phyloP scores from a whole-genome alignment of 2,329 filamentous ascomycete species.

The Colletotrichum tropicale region DNA sequence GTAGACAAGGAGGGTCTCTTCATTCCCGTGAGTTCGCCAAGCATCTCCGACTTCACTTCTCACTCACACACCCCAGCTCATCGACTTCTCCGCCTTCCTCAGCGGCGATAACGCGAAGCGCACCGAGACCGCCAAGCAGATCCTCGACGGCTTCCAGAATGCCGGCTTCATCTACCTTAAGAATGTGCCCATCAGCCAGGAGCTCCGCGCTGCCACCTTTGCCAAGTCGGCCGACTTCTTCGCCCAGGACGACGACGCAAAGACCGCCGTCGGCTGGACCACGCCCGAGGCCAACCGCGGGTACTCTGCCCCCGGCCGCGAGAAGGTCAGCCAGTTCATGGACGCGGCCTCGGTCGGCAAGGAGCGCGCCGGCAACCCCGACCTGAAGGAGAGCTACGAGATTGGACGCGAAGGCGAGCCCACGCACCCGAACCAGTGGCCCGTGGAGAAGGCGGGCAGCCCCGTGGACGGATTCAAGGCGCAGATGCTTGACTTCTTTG shows the following conservation, averaged over 20 bases:
- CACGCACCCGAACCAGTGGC: slow-evolving; percentile 80
- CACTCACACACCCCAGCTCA: slow-evolving; percentile 57
- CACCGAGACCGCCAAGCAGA: slow-evolving; percentile 68
- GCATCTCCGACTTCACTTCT: not conserved
- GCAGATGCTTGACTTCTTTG: slow-evolving; percentile 78
- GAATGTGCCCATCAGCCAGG: slow-evolving; percentile 73
- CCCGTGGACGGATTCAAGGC: slow-evolving; percentile 64
- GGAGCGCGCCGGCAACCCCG: slow-evolving; percentile 62
- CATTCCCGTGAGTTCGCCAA: slow-evolving; percentile 53
- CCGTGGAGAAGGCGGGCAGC: slow-evolving; percentile 50
- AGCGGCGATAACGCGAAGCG: slow-evolving; percentile 65
- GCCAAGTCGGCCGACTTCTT: slow-evolving; percentile 75
- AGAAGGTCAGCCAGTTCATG: slow-evolving; percentile 68
- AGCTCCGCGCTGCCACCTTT: slow-evolving; percentile 67
- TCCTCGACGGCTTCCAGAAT: slow-evolving; percentile 81
- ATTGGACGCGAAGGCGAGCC: slow-evolving; percentile 66
- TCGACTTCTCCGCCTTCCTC: slow-evolving; percentile 79
- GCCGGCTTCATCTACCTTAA: slow-evolving; percentile 91
- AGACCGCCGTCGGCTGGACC: slow-evolving; percentile 72
- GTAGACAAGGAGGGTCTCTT: slow-evolving; percentile 57
- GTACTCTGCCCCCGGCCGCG: slow-evolving; percentile 71
- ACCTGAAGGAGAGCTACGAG: slow-evolving; percentile 70
- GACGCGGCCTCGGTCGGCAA: slow-evolving; percentile 62
- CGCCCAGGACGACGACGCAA: slow-evolving; percentile 62
- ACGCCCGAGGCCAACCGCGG: slow-evolving; percentile 75